These are phyloP conservation scores for Plasmodium gonderi DNA, from an alignment of 169 alveolate genomes.

Conservation along the genomic window DNA sequence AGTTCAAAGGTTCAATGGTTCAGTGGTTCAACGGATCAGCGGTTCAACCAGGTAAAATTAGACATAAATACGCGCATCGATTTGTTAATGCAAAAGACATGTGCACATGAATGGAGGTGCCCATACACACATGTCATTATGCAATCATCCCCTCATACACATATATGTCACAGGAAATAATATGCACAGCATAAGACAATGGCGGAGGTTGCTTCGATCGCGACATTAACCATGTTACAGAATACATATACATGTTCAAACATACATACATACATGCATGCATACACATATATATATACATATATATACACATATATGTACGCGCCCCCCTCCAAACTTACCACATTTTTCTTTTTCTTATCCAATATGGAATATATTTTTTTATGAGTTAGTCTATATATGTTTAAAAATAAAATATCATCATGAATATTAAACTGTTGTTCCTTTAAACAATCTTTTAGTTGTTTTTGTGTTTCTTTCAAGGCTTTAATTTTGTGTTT, in stretches of 20 bases:
- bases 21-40: too few relatives aligned
- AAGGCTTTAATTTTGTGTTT: conserved; percentile 19
- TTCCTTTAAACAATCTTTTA: conserved; percentile 8
- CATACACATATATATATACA: neutral
- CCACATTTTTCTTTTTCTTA: conserved; percentile 10
- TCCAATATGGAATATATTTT: conserved; percentile 38
- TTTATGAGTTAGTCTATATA: conserved; percentile 59
- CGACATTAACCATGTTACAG: too few relatives aligned
- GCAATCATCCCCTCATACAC: too few relatives aligned
- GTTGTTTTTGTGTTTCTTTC: conserved; percentile 40
- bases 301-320: neutral
- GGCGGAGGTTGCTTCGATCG: too few relatives aligned
- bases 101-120: too few relatives aligned
- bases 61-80: too few relatives aligned
- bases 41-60: too few relatives aligned
- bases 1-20: too few relatives aligned
- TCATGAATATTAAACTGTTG: conserved; percentile 28
- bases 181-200: too few relatives aligned
- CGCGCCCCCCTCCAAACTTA: conserved; percentile 17
- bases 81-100: too few relatives aligned
- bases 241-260: neutral
- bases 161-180: too few relatives aligned
- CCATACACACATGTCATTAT: too few relatives aligned
- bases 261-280: neutral
- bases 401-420: conserved; percentile 48